Evolutionary conservation across 164 flowering plant species (phyloP), one percentile per base, ranked within the genome.

Genomic region (Stephania yunnanensis): DNA sequence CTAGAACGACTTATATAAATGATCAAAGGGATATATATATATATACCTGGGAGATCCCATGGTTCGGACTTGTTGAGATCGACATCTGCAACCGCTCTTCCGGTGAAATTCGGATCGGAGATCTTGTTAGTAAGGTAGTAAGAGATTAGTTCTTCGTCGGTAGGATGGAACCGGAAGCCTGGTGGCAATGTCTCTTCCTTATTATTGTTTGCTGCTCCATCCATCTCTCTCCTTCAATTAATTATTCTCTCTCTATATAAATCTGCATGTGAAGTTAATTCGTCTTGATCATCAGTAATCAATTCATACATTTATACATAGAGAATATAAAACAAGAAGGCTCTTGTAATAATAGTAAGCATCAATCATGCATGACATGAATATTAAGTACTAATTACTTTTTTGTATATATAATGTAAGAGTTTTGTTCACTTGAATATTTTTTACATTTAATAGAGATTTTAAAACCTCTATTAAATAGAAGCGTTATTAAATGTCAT

Each of bases 51-150:
- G 73, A 93, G 95, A 71, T 93, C 97, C 97, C 97, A 92, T 0
- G 97, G 97, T 79, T 92, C 97, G 12, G 81, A 89, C 75, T 93
- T 93, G 86, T 93, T 93, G 83, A 93, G 97, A 87, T 93, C 97
- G 7, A 91, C 94, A 73, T 93, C 97, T 3, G 81, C 80, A 64
- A 93, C 76, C 0, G 97, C 97, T 31, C 88, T 80, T 58, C 87
- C 90, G 1, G 91, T 85, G 80, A 91, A 93, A 76, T 11, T 85
- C 9, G 93, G 75, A 82, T 93, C 94, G 1, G 97, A 84, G 2
- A 93, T 88, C 85, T 93, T 93, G 80, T 84, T 87, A 2, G 84
- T 68, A 9, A 93, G 87, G 80, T 93, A 93, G 71, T 67, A 87
- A 5, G 92, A 88, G 80, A 93, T 87, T 46, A 93, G 91, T 69